Conservation (phyloP, 1,284 basidiomycete species). For the Agroathelia rolfsii region DNA sequence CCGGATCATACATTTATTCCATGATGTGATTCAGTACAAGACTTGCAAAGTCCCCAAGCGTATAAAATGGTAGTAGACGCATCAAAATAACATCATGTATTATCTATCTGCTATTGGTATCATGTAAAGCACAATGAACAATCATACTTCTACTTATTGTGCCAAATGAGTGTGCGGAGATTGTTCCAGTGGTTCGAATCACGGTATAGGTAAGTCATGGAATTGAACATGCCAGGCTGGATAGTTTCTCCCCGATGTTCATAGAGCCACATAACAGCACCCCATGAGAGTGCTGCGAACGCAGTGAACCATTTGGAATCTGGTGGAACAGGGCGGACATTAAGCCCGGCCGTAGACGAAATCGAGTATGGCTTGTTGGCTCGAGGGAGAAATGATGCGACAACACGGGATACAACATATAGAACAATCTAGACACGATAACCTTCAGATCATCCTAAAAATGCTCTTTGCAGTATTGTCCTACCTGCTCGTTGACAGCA, state of each 20-base stretch:
- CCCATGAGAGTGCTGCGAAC: conserved; percentile 67
- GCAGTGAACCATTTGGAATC: conserved; percentile 60
- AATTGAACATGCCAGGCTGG: conserved; percentile 62
- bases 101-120: neutral
- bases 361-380: conserved; percentile 37
- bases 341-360: conserved; percentile 28
- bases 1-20: conserved; percentile 1
- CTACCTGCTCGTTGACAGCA: conserved; percentile 96
- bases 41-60: conserved; percentile 34
- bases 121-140: neutral
- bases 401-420: conserved; percentile 84
- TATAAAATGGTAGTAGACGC: too few relatives aligned
- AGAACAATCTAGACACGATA: conserved; percentile 85
- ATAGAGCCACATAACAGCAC: conserved; percentile 72
- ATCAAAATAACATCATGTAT: neutral
- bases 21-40: conserved; percentile 41
- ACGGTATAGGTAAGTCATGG: conserved; percentile 66
- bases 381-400: conserved; percentile 82
- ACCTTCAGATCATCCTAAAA: too few relatives aligned
- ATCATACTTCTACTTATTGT: conserved; percentile 48
- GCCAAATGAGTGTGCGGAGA: conserved; percentile 67
- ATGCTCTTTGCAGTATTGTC: conserved; percentile 16
- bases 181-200: conserved; percentile 71
- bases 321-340: conserved; percentile 71
- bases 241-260: conserved; percentile 55